Conservation (phyloP, 805 yeast genomes). For the Candida ficus region DNA sequence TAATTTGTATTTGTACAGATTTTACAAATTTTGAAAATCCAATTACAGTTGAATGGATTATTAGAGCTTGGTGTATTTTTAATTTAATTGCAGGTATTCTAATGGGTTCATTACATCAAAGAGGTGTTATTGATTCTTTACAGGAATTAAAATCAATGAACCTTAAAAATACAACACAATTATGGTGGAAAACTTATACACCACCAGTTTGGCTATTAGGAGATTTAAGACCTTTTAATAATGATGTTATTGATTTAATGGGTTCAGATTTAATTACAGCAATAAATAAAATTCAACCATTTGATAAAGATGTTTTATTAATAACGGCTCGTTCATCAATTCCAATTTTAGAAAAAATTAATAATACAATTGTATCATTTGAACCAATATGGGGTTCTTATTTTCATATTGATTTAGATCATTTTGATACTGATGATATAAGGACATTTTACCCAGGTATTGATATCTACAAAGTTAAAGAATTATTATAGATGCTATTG, state of each 20-base stretch:
- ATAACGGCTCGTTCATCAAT: conserved; percentile 24
- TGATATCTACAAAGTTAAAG: conserved; percentile 41
- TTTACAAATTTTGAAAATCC: conserved; percentile 28
- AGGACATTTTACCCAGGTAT: conserved; percentile 58
- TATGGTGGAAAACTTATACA: conserved; percentile 94
- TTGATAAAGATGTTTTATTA: conserved; percentile 9
- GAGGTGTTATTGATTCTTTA: conserved; percentile 76
- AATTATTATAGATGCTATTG: background rate
- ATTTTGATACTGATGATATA: conserved; percentile 47
- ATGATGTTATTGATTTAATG: conserved; percentile 38
- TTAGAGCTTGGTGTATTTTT: conserved; percentile 54
- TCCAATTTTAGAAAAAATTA: conserved; percentile 14
- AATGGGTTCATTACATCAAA: conserved; percentile 85
- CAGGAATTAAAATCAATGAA: conserved; percentile 30
- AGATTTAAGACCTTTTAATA: conserved; percentile 11
- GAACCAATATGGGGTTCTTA: conserved; percentile 31
- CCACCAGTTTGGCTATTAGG: conserved; percentile 85
- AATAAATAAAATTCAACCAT: conserved; percentile 16
- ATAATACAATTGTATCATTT: conserved; percentile 10
- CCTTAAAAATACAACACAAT: conserved; percentile 32
- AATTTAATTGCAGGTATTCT: conserved; percentile 53
- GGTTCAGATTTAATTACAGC: conserved; percentile 35
- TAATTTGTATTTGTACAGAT: conserved; percentile 54
- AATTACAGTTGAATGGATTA: conserved; percentile 15
- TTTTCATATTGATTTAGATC: conserved; percentile 69